Base-by-base conservation (phyloP, 768 basidiomycete genomes). In the Suillus discolor region DNA sequence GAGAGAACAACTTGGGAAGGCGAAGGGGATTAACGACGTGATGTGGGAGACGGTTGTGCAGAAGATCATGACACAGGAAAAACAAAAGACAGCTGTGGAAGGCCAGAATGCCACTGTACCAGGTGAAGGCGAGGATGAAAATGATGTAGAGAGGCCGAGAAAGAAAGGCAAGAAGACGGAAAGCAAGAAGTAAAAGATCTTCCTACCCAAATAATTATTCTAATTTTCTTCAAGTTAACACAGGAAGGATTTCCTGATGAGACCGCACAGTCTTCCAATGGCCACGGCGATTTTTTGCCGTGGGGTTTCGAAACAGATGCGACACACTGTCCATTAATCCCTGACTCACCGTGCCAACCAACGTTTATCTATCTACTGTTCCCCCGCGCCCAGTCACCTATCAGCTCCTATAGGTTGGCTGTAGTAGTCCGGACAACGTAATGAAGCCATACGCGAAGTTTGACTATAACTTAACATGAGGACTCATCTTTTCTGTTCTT, bases 11-110 rank as follows among this genome's bases (percentile, higher is more conserved):
- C 80, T 98, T 7, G 86, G 87, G 34, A 89, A 88, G 73, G 96
- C 96, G 6, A 94, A 95, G 72, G 87, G 90, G n/a, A 83, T 97
- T 66, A 98, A 97, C 71, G 94, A 97, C 72, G 83, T 85, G 62
- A 97, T 97, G 90, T 97, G 96, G 96, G 90, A 92, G 69, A 86
- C 84, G 3, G 85, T 95, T 1, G 91, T 96, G 36, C 88, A 91
- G 68, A 84, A 79, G 54, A 77, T 89, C 16, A 78, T 90, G 3
- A 73, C 76, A n/a, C 78, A 79, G 55, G 76, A 73, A 13, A 74
- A 78, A 57, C 75, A 75, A 47, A 74, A 77, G 45, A 18, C 16
- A 41, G 16, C 31, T 39, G 18, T 41, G 41, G 55, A 42, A 41
- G 53, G 41, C 13, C 9, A 49, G 25, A 16, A 16, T 34, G 8